Percentiles rank a stretch among this genome's conserved stretches.
These are phyloP conservation scores for Penicillium bovifimosum DNA, from an alignment of 495 filamentous ascomycete genomes.

Conservation along the genomic window DNA sequence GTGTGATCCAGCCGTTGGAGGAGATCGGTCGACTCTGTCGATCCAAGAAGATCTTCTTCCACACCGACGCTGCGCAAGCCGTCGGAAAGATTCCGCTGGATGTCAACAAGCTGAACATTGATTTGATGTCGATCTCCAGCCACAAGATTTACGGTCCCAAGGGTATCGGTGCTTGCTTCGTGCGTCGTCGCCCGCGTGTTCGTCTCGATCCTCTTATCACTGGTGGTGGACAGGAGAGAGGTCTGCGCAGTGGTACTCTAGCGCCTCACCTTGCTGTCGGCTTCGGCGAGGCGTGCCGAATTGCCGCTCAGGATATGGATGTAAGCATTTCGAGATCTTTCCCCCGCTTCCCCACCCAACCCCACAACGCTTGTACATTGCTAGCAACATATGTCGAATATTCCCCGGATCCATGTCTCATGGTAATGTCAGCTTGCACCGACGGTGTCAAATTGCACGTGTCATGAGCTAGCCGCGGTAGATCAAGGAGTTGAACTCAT, in stretches of 20 bases:
- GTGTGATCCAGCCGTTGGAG: conserved; percentile 90
- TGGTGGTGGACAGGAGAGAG: conserved; percentile 93
- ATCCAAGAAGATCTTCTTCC: conserved; percentile 92
- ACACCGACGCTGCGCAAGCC: conserved; percentile 95
- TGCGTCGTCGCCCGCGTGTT: conserved; percentile 84
- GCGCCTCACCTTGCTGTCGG: conserved; percentile 86
- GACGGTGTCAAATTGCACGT: conserved; percentile 47
- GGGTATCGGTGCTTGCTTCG: conserved; percentile 93
- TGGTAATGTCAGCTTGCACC: conserved; percentile 33
- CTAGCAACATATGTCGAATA: too few species aligned
- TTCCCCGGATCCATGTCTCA: conserved; percentile 17
- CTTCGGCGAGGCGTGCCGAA: conserved; percentile 91
- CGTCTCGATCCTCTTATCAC: conserved; percentile 94
- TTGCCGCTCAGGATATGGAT: conserved; percentile 80
- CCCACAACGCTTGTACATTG: conserved; percentile 45
- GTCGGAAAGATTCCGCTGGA: conserved; percentile 96
- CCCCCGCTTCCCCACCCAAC: conserved; percentile 6
- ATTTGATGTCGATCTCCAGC: conserved; percentile 97
- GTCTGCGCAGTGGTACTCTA: conserved; percentile 86
- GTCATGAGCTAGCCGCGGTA: conserved; percentile 36
- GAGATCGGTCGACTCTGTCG: conserved; percentile 92
- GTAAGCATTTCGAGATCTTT: conserved; percentile 49
- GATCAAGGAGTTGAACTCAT: too few species aligned
- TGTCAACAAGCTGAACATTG: conserved; percentile 94
- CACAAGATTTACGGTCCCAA: conserved; percentile 99